These are phyloP conservation scores for Cladosporium sphaerospermum DNA, from an alignment of 2,329 filamentous ascomycete genomes.

Conservation along the genomic window DNA sequence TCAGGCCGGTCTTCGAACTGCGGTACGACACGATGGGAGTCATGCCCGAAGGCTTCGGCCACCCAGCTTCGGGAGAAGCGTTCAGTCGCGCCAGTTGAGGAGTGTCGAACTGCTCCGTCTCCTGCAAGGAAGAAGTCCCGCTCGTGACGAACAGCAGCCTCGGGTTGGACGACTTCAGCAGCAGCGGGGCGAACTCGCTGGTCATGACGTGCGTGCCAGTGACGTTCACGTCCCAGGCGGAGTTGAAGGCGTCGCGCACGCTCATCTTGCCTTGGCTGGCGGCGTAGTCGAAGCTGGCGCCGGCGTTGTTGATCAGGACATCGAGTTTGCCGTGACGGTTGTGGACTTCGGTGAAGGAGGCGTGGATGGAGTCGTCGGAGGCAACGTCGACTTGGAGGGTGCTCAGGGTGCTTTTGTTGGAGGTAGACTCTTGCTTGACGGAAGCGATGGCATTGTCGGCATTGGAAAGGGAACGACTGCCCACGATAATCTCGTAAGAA, in stretches of 20 bases:
- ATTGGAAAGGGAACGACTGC: conserved; percentile 47
- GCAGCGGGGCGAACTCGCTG: conserved; percentile 30
- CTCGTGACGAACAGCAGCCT: conserved; percentile 36
- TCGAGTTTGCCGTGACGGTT: conserved; percentile 44
- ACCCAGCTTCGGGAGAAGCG: conserved; percentile 34
- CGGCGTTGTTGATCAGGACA: conserved; percentile 53
- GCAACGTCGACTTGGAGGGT: conserved; percentile 49
- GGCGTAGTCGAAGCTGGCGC: conserved; percentile 40
- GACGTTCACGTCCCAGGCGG: conserved; percentile 35
- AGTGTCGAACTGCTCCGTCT: conserved; percentile 26
- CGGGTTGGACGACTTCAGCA: conserved; percentile 31
- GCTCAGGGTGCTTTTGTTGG: conserved; percentile 38
- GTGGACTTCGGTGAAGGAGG: conserved; percentile 39
- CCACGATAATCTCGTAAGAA: conserved; percentile 51
- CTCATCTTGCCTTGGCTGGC: conserved; percentile 24
- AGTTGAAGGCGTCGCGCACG: conserved; percentile 33
- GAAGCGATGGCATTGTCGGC: conserved; percentile 43
- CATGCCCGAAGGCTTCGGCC: conserved; percentile 38
- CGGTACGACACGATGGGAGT: conserved; percentile 34
- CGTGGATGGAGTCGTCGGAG: conserved; percentile 47
- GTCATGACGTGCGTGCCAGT: conserved; percentile 35
- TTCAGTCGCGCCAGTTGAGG: conserved; percentile 21
- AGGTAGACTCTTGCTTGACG: conserved; percentile 37
- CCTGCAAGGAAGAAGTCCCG: conserved; percentile 37
- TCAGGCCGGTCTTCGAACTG: conserved; percentile 41